Evolutionary conservation across 148 eudicot genomes (phyloP), one percentile per base, ranked within the genome.

Genomic region (Rhododendron ovatum): DNA sequence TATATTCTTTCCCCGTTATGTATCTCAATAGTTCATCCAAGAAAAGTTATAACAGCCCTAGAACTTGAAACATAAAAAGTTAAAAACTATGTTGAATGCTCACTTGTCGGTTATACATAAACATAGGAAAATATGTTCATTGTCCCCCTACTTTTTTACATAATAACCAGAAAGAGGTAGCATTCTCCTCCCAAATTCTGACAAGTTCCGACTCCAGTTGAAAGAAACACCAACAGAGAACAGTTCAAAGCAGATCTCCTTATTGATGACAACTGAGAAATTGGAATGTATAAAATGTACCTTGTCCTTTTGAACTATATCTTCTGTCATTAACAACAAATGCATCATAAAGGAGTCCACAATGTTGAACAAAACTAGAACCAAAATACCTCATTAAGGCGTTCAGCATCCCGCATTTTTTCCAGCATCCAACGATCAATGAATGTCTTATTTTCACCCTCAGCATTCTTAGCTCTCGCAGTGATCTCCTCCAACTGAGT

Each of bases 401-500:
- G 93, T 87, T 95, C 98, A 78, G 99, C 99, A 91, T 97, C 98
- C 90, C 95, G 92, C 99, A 97, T 97, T 87, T 97, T 97, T 90
- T 93, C 94, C 87, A 93, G 86, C 98, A 97, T 93, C 95, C 95
- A 94, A 41, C 98, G 98, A 83, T 97, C 99, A 91, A 97, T 69
- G 85, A 97, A 89, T 85, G 89, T 93, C 83, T 91, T 94, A 88
- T 93, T 94, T 90, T 97, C 99, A 84, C 92, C 93, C 89, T 94
- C 95, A 8, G 95, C 95, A 81, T 88, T 89, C 12, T 92, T 90
- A 47, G 94, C 94, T 91, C 93, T 92, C 59, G 73, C 53, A 67
- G 90, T 91, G 86, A 88, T 86, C 91, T 91, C 93, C 89, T 93
- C 98, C 86, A 95, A 90, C 86, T 91, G 96, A 81, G 61, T 87